A percentile compares a stretch with the other conserved stretches of the same genome.
Conservation (phyloP, 345 rosid species). For the Combretum micranthum region DNA sequence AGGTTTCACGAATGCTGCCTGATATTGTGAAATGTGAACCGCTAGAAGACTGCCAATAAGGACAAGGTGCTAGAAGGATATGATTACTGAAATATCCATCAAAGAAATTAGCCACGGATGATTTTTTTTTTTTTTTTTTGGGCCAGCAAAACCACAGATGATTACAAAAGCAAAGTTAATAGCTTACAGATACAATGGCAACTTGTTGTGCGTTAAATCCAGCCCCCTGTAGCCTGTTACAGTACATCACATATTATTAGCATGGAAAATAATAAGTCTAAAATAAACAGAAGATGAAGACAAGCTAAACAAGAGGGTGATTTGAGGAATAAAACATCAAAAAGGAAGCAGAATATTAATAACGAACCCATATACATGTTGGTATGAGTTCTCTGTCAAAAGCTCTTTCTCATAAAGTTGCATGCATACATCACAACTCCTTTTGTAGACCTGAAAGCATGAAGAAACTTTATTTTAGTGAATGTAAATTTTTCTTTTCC, state of each 20-base stretch:
- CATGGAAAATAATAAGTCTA: neutral
- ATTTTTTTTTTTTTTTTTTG: too few relatives aligned
- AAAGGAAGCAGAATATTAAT: constrained; percentile 3
- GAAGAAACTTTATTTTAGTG: neutral
- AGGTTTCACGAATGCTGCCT: too few relatives aligned
- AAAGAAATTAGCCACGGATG: neutral
- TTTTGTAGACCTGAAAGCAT: constrained; percentile 56
- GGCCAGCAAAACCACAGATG: neutral
- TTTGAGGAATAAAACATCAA: neutral
- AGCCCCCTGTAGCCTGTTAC: constrained; percentile 43
- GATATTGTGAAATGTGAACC: too few relatives aligned
- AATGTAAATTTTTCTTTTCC: too few relatives aligned
- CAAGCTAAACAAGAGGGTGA: constrained; percentile 1
- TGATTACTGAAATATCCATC: neutral
- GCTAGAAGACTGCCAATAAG: neutral
- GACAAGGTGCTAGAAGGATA: neutral
- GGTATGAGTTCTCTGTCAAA: constrained; percentile 53
- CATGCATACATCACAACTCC: constrained; percentile 64
- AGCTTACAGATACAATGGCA: constrained; percentile 57
- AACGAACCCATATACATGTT: constrained; percentile 59
- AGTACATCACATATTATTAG: constrained; percentile 8
- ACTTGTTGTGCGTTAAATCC: constrained; percentile 63
- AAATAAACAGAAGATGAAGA: neutral
- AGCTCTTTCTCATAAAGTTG: constrained; percentile 75
- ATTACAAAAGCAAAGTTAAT: constrained; percentile 1